Evolutionary conservation across 2,329 filamentous ascomycete species (phyloP).

Genomic region (Akanthomyces muscarius): DNA sequence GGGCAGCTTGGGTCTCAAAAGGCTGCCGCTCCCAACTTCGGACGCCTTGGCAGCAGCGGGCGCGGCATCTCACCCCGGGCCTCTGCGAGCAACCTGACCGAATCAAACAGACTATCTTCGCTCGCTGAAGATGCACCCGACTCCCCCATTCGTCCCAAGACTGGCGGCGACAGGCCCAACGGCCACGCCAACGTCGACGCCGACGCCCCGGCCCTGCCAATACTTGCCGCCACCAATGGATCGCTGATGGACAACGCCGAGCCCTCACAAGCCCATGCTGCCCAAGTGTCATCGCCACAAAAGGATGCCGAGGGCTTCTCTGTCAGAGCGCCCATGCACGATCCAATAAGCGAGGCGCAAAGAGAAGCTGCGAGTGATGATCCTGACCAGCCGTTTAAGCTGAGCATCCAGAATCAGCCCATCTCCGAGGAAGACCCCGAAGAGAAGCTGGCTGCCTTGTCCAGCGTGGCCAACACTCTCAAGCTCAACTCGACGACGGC

Average conservation of each 20-base stretch:
- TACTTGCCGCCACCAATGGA: neutral
- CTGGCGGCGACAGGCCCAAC: constrained; percentile 12
- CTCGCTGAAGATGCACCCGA: constrained; percentile 51
- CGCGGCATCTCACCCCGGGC: constrained; percentile 51
- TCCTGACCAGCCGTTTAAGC: constrained; percentile 66
- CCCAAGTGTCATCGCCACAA: constrained; percentile 35
- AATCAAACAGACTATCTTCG: constrained; percentile 52
- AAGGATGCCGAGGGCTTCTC: constrained; percentile 75
- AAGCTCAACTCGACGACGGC: constrained; percentile 62
- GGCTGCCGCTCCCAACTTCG: constrained; percentile 49
- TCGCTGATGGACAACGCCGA: neutral
- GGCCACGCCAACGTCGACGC: neutral
- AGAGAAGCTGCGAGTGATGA: constrained; percentile 58
- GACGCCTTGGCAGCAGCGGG: constrained; percentile 60
- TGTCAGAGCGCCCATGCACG: constrained; percentile 60
- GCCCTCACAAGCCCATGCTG: constrained; percentile 35
- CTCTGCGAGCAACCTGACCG: constrained; percentile 57
- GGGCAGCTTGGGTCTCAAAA: constrained; percentile 54
- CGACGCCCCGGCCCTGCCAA: neutral
- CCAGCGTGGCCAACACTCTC: constrained; percentile 70
- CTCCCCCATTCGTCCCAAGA: constrained; percentile 15
- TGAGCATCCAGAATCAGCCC: constrained; percentile 74
- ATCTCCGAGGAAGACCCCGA: constrained; percentile 74
- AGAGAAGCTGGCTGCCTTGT: constrained; percentile 68
- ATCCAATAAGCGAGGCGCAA: constrained; percentile 69